These are phyloP conservation scores for Leucocoprinus leucothites DNA, from an alignment of 768 basidiomycete genomes.

Conservation along the genomic window DNA sequence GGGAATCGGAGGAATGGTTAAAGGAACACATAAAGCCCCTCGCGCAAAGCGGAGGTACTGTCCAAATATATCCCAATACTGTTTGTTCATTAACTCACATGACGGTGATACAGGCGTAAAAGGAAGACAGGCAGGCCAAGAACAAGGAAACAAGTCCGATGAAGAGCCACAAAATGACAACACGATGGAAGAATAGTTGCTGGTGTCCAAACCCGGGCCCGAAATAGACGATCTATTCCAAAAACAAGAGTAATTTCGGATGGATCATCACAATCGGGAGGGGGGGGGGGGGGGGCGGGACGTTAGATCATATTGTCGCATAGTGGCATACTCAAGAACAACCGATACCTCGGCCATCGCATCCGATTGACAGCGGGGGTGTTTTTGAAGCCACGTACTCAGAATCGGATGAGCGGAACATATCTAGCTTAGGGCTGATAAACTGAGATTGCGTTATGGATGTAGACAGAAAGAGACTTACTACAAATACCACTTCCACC, in stretches of 20 bases:
- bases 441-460: too few relatives aligned
- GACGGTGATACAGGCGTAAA: slow-evolving; percentile 42
- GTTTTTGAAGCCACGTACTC: too few relatives aligned
- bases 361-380: too few relatives aligned
- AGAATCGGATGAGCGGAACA: too few relatives aligned
- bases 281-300: too few relatives aligned
- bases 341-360: too few relatives aligned
- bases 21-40: slow-evolving; percentile 77
- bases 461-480: too few relatives aligned
- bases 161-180: slow-evolving; percentile 37
- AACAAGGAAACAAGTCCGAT: slow-evolving; percentile 23
- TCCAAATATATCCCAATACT: slow-evolving; percentile 4
- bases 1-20: slow-evolving; percentile 96
- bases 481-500: neutral
- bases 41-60: slow-evolving; percentile 68
- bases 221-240: neutral
- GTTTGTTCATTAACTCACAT: neutral
- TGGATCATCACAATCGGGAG: neutral
- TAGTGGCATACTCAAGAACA: too few relatives aligned
- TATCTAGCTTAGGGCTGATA: too few relatives aligned
- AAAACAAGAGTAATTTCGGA: neutral
- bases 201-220: neutral
- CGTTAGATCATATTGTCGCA: too few relatives aligned
- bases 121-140: slow-evolving; percentile 37
- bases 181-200: slow-evolving; percentile 62